These are phyloP conservation scores for Naganishia sp. DNA, from an alignment of 1,284 basidiomycete genomes.

Conservation along the genomic window DNA sequence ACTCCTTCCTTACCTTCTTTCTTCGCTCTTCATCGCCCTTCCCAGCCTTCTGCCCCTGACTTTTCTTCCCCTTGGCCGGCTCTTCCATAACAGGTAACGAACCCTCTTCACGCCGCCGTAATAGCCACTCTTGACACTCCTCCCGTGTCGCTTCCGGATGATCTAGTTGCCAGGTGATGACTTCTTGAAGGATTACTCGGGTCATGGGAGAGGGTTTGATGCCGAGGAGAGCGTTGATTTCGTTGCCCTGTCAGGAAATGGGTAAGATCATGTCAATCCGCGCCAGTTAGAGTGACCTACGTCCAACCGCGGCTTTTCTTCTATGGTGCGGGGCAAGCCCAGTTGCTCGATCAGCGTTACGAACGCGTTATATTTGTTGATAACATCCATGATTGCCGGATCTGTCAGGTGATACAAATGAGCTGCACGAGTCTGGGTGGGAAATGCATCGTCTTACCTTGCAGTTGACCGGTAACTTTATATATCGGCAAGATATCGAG, in stretches of 20 bases:
- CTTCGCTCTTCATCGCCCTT: slow-evolving; percentile 10
- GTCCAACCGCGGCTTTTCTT: slow-evolving; percentile 71
- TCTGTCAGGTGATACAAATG: slow-evolving; percentile 44
- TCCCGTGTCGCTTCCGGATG: slow-evolving; percentile 67
- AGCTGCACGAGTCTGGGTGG: slow-evolving; percentile 3
- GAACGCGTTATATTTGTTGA: slow-evolving; percentile 69
- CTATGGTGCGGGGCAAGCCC: slow-evolving; percentile 63
- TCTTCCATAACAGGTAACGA: slow-evolving; percentile 25
- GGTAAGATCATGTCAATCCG: slow-evolving; percentile 11
- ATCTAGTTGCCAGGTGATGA: slow-evolving; percentile 80
- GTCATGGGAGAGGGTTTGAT: slow-evolving; percentile 70
- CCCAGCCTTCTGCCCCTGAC: slow-evolving; percentile 8
- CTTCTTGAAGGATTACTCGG: slow-evolving; percentile 62
- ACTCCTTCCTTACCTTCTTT: slow-evolving; percentile 31
- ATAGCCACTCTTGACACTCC: slow-evolving; percentile 70
- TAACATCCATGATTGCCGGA: slow-evolving; percentile 56
- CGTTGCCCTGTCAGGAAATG: slow-evolving; percentile 64
- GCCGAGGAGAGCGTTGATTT: slow-evolving; percentile 63
- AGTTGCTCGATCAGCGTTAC: slow-evolving; percentile 64
- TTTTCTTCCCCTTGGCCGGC: slow-evolving; percentile 23
- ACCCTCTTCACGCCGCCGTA: slow-evolving; percentile 52
- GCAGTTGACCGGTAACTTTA: slow-evolving; percentile 8
- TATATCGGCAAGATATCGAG: slow-evolving; percentile 63
- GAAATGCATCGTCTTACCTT: not conserved
- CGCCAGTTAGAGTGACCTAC: slow-evolving; percentile 59